Conservation (phyloP, 2,329 filamentous ascomycete genomes). For the Hypoxylon sp. region DNA sequence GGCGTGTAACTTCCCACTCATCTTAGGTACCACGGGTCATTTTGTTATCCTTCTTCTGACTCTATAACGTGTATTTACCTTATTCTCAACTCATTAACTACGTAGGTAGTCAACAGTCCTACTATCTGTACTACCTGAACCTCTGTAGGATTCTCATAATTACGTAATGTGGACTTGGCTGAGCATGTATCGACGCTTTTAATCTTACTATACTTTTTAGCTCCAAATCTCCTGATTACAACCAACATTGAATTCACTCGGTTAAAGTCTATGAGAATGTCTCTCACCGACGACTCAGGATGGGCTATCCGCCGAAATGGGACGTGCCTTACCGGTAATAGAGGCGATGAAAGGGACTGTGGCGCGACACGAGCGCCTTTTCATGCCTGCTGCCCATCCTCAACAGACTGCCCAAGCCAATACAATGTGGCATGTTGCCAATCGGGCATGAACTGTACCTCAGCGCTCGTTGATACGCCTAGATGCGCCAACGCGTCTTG, state of each 20-base stretch:
- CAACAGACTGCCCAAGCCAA: slow-evolving; percentile 38
- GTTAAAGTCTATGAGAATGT: background rate
- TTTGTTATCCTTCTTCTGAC: background rate
- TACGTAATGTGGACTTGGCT: background rate
- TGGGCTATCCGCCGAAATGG: slow-evolving; percentile 46
- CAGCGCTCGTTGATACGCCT: slow-evolving; percentile 30
- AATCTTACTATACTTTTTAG: background rate
- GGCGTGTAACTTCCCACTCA: background rate
- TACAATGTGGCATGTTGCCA: slow-evolving; percentile 37
- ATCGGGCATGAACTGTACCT: slow-evolving; percentile 40
- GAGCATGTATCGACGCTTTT: background rate
- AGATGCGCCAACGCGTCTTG: slow-evolving; percentile 45
- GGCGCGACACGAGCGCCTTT: slow-evolving; percentile 36
- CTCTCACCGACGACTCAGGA: slow-evolving; percentile 14
- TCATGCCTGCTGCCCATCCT: slow-evolving; percentile 45
- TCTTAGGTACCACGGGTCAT: background rate
- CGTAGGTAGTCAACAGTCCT: background rate
- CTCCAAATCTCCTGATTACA: slow-evolving; percentile 1
- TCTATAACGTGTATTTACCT: background rate
- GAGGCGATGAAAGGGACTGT: slow-evolving; percentile 30
- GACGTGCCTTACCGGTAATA: slow-evolving; percentile 38
- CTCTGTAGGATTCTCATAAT: background rate
- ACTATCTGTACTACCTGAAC: background rate
- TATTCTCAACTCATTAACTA: background rate
- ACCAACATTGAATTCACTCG: background rate